Conservation (phyloP, 345 rosid species). For the Lumnitzera racemosa region DNA sequence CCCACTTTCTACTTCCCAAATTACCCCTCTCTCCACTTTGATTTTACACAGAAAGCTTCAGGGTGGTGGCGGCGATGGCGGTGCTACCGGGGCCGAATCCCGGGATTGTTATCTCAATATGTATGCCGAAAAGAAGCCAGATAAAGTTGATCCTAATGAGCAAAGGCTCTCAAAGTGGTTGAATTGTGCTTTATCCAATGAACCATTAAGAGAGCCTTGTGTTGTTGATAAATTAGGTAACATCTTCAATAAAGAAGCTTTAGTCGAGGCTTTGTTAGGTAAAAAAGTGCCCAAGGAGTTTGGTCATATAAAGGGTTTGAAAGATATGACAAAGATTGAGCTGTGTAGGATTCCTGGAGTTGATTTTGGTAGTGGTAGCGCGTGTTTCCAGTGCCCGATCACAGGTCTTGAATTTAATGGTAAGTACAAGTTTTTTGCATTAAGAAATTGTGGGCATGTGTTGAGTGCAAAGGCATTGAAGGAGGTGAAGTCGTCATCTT, state of each 20-base stretch:
- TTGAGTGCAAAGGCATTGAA: slow-evolving; percentile 87
- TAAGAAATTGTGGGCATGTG: slow-evolving; percentile 85
- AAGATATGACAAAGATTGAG: slow-evolving; percentile 69
- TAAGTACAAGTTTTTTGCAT: slow-evolving; percentile 59
- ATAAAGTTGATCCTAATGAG: slow-evolving; percentile 87
- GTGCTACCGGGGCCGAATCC: slow-evolving; percentile 93
- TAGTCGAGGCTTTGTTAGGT: slow-evolving; percentile 60
- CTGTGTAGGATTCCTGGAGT: slow-evolving; percentile 45
- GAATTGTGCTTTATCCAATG: slow-evolving; percentile 73
- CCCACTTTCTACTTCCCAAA: slow-evolving; percentile 26
- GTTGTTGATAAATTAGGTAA: slow-evolving; percentile 82
- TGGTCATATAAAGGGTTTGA: slow-evolving; percentile 66
- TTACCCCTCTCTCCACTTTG: slow-evolving; percentile 55
- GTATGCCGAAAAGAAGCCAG: slow-evolving; percentile 95
- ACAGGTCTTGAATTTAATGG: slow-evolving; percentile 84
- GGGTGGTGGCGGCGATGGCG: slow-evolving; percentile 99
- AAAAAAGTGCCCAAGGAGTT: slow-evolving; percentile 71
- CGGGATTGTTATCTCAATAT: slow-evolving; percentile 94
- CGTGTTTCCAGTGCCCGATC: slow-evolving; percentile 73
- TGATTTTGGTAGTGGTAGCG: slow-evolving; percentile 22
- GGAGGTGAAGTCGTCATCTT: slow-evolving; percentile 78
- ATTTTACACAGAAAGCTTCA: slow-evolving; percentile 40
- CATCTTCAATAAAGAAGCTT: slow-evolving; percentile 71
- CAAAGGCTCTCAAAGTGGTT: slow-evolving; percentile 85
- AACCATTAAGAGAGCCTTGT: slow-evolving; percentile 72